A percentile compares a stretch with the other conserved stretches of the same genome.
Conservation (phyloP, 2,329 filamentous ascomycete genomes). For the Fusarium globosum region DNA sequence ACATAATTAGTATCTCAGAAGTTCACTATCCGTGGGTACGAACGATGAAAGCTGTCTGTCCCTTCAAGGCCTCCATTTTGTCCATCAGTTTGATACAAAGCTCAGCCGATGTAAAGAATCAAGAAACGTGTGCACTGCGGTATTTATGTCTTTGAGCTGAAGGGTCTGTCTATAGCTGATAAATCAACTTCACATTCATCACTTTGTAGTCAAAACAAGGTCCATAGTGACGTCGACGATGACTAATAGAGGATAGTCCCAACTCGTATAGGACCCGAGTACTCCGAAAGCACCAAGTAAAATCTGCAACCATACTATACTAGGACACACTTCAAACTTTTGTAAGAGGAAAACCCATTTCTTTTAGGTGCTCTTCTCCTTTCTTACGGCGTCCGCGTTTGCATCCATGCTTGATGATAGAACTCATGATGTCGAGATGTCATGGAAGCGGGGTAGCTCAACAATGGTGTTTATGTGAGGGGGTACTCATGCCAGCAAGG, state of each 20-base stretch:
- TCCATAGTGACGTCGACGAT: not conserved
- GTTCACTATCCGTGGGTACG: accelerated
- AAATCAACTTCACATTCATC: not conserved
- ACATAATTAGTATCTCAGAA: accelerated
- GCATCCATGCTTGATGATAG: too few species aligned
- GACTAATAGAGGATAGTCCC: not conserved
- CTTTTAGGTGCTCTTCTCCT: accelerated
- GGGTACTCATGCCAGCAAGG: accelerated
- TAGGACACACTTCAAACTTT: too few species aligned
- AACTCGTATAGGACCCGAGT: not conserved
- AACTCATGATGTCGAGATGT: not conserved
- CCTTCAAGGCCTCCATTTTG: not conserved
- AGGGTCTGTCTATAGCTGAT: accelerated
- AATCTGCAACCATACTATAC: too few species aligned
- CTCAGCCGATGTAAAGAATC: accelerated
- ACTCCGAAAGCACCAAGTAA: not conserved
- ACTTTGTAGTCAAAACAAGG: not conserved
- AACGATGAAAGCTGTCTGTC: not conserved
- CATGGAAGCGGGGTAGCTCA: not conserved
- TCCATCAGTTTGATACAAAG: too few species aligned
- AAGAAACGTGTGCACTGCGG: accelerated
- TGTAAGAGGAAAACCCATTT: accelerated
- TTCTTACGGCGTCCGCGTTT: accelerated
- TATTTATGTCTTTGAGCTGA: not conserved
- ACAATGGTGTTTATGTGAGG: accelerated